These are phyloP conservation scores for Colletotrichum tropicale DNA, from an alignment of 2,329 filamentous ascomycete species.

Conservation along the genomic window DNA sequence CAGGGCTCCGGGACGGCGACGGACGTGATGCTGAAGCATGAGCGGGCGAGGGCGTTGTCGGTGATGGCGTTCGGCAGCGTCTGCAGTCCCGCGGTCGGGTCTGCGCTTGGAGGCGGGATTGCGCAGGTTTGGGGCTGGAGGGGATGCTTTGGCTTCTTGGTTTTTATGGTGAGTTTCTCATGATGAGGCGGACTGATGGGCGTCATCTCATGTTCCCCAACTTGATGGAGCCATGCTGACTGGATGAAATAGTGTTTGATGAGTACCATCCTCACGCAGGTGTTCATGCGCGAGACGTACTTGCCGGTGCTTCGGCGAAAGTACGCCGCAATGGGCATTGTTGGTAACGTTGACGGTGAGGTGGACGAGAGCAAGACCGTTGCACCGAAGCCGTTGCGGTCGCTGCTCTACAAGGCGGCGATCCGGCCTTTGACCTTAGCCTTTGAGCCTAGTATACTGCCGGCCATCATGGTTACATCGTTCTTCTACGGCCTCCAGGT, in stretches of 20 bases:
- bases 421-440: not conserved
- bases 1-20: conserved; percentile 1
- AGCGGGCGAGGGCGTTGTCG: not conserved
- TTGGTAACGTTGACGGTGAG: not conserved
- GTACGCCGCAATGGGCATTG: not conserved
- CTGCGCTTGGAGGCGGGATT: not conserved
- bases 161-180: not conserved
- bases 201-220: not conserved
- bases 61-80: conserved; percentile 9
- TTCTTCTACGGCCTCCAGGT: conserved; percentile 13
- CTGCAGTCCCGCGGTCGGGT: not conserved
- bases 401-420: not conserved
- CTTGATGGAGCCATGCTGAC: not conserved
- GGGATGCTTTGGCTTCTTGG: not conserved
- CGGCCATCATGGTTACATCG: not conserved
- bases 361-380: not conserved
- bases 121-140: conserved; percentile 3
- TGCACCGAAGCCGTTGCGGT: not conserved
- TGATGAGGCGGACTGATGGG: not conserved
- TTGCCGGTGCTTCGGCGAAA: not conserved
- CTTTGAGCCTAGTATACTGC: not conserved
- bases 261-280: not conserved
- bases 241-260: not conserved
- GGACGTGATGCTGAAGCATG: not conserved
- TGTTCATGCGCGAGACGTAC: conserved; percentile 5